phyloP scores from a whole-genome alignment of 1,139 yeast species.

The Yamadazyma trypodendri region DNA sequence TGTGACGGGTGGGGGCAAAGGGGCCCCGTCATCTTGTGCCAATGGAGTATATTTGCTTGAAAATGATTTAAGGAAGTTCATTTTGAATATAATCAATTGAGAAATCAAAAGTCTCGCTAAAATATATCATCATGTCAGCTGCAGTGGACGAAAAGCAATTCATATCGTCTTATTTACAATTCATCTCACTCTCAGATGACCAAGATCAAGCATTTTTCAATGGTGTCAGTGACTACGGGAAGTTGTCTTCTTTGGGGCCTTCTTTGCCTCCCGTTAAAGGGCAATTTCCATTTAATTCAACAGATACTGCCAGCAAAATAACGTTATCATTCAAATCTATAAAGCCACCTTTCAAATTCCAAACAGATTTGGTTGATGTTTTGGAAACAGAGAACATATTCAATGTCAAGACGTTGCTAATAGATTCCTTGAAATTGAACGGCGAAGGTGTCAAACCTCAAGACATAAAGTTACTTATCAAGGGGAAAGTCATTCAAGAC shows the following conservation, averaged over 20 bases:
- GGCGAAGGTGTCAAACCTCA: constrained; percentile 25
- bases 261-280: constrained; percentile 33
- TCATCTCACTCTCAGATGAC: constrained; percentile 12
- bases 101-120: not conserved
- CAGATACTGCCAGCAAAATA: constrained; percentile 8
- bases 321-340: constrained; percentile 38
- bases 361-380: constrained; percentile 23
- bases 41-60: constrained; percentile 29
- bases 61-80: constrained; percentile 43
- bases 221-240: constrained; percentile 31
- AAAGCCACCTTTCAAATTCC: constrained; percentile 45
- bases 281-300: constrained; percentile 25
- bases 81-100: constrained; percentile 10
- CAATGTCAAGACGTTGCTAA: constrained; percentile 32
- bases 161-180: constrained; percentile 34
- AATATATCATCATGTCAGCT: constrained; percentile 6
- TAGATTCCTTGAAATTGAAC: constrained; percentile 22
- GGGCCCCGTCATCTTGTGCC: constrained; percentile 30
- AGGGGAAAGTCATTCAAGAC: constrained; percentile 47
- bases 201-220: constrained; percentile 23
- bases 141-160: constrained; percentile 24
- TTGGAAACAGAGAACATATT: constrained; percentile 30
- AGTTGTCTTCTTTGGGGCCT: constrained; percentile 40
- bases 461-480: constrained; percentile 39
- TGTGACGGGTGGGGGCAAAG: constrained; percentile 43